These are phyloP conservation scores for Neurospora sp. DNA, from an alignment of 495 filamentous ascomycete genomes.

Conservation along the genomic window DNA sequence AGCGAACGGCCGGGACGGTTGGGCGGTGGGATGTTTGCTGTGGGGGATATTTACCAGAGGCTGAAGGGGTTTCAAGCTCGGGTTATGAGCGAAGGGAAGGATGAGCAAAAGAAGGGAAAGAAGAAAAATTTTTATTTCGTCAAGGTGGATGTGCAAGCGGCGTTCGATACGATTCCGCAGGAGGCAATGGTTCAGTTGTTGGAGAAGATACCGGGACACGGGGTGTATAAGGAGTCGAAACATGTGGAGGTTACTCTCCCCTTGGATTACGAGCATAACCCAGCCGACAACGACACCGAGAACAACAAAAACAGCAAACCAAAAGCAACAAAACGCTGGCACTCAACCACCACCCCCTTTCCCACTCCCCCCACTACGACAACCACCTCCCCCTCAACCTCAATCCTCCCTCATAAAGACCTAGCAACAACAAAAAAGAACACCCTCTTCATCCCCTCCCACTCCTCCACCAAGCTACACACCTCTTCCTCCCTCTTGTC, in stretches of 20 bases:
- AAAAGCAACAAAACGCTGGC: constrained; percentile 47
- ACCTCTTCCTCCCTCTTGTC: constrained; percentile 50
- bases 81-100: background rate
- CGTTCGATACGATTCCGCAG: constrained; percentile 95
- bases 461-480: constrained; percentile 39
- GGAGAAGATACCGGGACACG: constrained; percentile 48
- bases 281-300: constrained; percentile 16
- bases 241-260: constrained; percentile 52
- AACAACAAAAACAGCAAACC: constrained; percentile 4
- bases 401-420: background rate
- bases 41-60: constrained; percentile 70
- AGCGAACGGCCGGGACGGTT: constrained; percentile 43
- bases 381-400: background rate
- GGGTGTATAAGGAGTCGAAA: constrained; percentile 60
- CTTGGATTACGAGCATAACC: constrained; percentile 12
- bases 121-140: constrained; percentile 54
- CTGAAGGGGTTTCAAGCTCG: constrained; percentile 56
- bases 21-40: constrained; percentile 68
- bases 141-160: constrained; percentile 84
- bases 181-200: constrained; percentile 57
- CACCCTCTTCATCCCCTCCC: constrained; percentile 65
- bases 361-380: background rate
- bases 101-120: background rate
- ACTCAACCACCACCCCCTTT: constrained; percentile 42
- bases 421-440: constrained; percentile 36